Evolutionary conservation across 106 monocot species (phyloP).

Genomic region (Alisma plantagoaquatica): DNA sequence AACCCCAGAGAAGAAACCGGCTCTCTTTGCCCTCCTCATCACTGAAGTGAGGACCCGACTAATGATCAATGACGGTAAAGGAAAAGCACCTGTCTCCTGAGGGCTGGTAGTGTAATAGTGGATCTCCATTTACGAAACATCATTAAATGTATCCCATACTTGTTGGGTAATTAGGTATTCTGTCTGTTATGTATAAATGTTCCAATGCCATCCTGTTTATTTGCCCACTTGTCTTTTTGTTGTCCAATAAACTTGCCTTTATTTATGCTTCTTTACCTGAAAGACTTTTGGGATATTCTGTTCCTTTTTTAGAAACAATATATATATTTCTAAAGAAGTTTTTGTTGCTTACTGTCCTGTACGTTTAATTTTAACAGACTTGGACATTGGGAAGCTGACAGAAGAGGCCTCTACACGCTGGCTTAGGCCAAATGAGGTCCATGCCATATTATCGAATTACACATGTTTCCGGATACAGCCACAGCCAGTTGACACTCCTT

Average conservation of each 20-base stretch:
- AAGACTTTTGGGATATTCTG: background rate
- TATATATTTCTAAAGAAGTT: background rate
- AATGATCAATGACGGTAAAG: too few relatives aligned
- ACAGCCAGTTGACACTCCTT: conserved; percentile 52
- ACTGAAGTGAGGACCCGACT: too few relatives aligned
- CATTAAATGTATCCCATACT: too few relatives aligned
- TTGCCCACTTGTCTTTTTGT: background rate
- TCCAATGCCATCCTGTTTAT: background rate
- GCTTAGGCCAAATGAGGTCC: conserved; percentile 82
- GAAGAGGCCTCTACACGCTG: conserved; percentile 50
- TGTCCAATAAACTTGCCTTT: background rate
- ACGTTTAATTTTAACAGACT: too few relatives aligned
- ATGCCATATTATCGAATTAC: conserved; percentile 67
- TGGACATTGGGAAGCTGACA: conserved; percentile 41
- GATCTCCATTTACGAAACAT: too few relatives aligned
- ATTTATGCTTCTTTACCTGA: background rate
- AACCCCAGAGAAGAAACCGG: too few relatives aligned
- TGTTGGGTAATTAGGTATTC: too few relatives aligned
- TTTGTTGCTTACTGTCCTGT: too few relatives aligned
- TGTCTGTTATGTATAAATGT: background rate
- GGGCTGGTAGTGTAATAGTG: too few relatives aligned
- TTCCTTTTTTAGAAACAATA: background rate
- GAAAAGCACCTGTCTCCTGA: too few relatives aligned
- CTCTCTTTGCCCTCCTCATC: too few relatives aligned
- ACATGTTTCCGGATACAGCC: conserved; percentile 42